Evolutionary conservation across 2,329 filamentous ascomycete species (phyloP).

Genomic region (Venturia carpophila): DNA sequence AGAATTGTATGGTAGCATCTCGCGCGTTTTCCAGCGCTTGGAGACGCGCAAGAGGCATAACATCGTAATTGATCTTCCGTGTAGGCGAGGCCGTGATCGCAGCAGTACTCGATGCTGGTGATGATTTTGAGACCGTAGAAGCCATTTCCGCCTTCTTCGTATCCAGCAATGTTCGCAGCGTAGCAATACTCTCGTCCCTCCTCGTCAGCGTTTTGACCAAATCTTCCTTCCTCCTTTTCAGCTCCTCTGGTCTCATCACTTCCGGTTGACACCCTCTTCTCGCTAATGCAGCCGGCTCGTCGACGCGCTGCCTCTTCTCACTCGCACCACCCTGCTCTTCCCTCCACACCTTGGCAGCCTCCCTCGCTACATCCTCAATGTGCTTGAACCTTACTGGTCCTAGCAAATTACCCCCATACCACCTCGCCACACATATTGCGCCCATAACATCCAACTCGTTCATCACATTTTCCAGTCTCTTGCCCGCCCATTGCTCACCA

Average conservation of each 20-base stretch:
- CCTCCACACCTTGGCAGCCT: slow-evolving; percentile 40
- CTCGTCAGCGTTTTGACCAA: slow-evolving; percentile 37
- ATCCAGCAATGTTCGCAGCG: slow-evolving; percentile 39
- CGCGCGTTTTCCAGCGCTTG: slow-evolving; percentile 41
- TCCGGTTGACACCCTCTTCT: slow-evolving; percentile 21
- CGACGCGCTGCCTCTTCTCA: slow-evolving; percentile 30
- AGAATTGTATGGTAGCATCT: slow-evolving; percentile 45
- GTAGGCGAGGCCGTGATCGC: neutral
- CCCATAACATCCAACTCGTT: slow-evolving; percentile 38
- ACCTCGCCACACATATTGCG: slow-evolving; percentile 44
- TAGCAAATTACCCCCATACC: slow-evolving; percentile 48
- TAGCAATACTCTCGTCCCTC: slow-evolving; percentile 41
- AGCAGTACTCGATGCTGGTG: neutral
- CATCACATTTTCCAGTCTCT: slow-evolving; percentile 41
- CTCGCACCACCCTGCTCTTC: slow-evolving; percentile 24
- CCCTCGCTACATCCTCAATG: slow-evolving; percentile 42
- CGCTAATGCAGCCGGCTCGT: neutral
- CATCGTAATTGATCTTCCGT: slow-evolving; percentile 31
- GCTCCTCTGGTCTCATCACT: slow-evolving; percentile 32
- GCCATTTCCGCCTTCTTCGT: slow-evolving; percentile 33
- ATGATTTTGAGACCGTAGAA: slow-evolving; percentile 24
- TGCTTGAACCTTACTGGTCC: slow-evolving; percentile 47
- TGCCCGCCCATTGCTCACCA: slow-evolving; percentile 46
- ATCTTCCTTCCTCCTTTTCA: slow-evolving; percentile 27
- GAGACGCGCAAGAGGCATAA: slow-evolving; percentile 36